These are phyloP conservation scores for Jacaranda mimosifolia DNA, from an alignment of 257 asterid species.

Conservation along the genomic window DNA sequence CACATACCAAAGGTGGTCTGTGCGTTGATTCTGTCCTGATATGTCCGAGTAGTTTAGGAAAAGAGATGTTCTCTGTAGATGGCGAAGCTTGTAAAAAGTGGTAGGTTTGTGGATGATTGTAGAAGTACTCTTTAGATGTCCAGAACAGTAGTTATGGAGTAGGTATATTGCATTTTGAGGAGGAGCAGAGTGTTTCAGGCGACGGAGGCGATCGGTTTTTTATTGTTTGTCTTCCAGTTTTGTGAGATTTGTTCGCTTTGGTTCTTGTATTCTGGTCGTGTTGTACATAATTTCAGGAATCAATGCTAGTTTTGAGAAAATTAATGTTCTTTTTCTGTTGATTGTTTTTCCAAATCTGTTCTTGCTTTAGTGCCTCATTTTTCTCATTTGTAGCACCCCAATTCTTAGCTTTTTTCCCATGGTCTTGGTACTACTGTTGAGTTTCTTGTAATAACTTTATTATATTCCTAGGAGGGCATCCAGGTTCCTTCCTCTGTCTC, in stretches of 20 bases:
- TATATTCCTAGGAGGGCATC: slow-evolving; percentile 30
- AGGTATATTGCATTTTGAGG: not conserved
- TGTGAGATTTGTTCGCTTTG: slow-evolving; percentile 25
- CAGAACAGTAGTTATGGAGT: not conserved
- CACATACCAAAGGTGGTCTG: slow-evolving; percentile 90
- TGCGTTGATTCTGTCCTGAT: slow-evolving; percentile 79
- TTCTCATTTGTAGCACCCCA: slow-evolving; percentile 43
- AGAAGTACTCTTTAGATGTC: not conserved
- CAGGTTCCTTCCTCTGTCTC: slow-evolving; percentile 41
- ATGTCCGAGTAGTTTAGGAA: slow-evolving; percentile 64
- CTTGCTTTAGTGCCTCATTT: not conserved
- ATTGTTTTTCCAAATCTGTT: no score
- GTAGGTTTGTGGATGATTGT: slow-evolving; percentile 28
- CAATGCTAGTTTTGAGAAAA: not conserved
- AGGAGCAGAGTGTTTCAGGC: slow-evolving; percentile 11
- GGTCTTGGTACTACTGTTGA: slow-evolving; percentile 45
- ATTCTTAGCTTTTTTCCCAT: slow-evolving; percentile 44
- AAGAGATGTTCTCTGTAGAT: slow-evolving; percentile 43
- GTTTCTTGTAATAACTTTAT: slow-evolving; percentile 51
- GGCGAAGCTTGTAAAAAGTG: slow-evolving; percentile 40
- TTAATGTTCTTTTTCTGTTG: not conserved
- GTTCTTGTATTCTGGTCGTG: slow-evolving; percentile 31
- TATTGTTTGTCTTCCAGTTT: slow-evolving; percentile 28
- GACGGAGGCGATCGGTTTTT: slow-evolving; percentile 23
- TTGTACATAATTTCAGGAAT: slow-evolving; percentile 38